These are phyloP conservation scores for Zoysia matrella DNA, from an alignment of 202 grass and related monocot genomes.

Conservation along the genomic window DNA sequence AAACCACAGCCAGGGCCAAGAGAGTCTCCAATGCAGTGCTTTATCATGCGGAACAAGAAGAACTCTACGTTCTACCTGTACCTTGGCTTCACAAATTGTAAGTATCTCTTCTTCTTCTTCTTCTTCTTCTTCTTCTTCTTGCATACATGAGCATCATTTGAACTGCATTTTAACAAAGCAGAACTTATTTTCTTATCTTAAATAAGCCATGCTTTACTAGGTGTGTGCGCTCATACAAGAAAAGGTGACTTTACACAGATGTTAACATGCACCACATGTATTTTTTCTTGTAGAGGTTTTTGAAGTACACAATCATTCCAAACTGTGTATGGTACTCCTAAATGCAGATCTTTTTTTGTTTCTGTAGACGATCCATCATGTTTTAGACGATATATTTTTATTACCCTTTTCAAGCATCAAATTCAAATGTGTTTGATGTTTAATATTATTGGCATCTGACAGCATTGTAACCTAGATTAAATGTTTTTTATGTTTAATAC, in stretches of 20 bases:
- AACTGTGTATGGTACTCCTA: background rate
- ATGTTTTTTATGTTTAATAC: background rate
- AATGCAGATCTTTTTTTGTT: slow-evolving; percentile 11
- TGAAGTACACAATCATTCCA: background rate
- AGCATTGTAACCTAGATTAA: background rate
- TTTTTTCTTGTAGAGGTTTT: background rate
- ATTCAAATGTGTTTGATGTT: background rate
- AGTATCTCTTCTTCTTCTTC: too few species aligned
- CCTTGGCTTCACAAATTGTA: too few species aligned
- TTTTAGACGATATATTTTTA: background rate
- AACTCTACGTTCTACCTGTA: too few species aligned
- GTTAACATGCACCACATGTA: background rate
- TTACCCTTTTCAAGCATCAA: background rate
- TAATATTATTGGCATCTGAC: background rate
- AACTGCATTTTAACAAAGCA: too few species aligned
- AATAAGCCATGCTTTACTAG: too few species aligned
- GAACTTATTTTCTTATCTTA: too few species aligned
- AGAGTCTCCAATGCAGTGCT: too few species aligned
- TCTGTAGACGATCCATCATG: background rate
- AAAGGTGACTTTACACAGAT: background rate
- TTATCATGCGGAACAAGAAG: too few species aligned
- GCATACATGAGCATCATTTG: too few species aligned
- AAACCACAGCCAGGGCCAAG: too few species aligned
- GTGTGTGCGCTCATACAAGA: too few species aligned
- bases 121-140: too few species aligned